Evolutionary conservation across 2,329 filamentous ascomycete species (phyloP), one percentile per base, ranked within the genome.

Genomic region (Fusarium tricinctum): DNA sequence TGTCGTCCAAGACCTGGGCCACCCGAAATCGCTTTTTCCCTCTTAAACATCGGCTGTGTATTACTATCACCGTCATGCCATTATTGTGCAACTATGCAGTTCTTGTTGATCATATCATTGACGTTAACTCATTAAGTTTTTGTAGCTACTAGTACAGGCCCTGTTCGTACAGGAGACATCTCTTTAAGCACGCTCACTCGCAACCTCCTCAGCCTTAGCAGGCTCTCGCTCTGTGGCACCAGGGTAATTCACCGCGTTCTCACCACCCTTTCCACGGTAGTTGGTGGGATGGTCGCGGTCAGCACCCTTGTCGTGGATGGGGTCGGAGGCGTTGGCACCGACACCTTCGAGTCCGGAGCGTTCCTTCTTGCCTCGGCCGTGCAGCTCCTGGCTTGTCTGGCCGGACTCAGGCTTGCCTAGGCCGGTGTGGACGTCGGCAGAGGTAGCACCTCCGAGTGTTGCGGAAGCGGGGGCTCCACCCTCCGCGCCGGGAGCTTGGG

Each of bases 371-470:
- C 73, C 74, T 17, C 52, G 44, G n/a, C 80, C 80, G 53, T 80
- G 79, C 47, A 78, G 20, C 72, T 86, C 83, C 17, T 75, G 71
- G 44, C 75, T 76, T 8, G 79, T 81, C 76, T 82, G 79, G 7
- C 83, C 84, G 20, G 79, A 71, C 7, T 79, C 58, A 0, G 84
- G 83, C 63, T 81, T 80, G 3, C 83, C 82, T n/a, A 78, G 70
- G 1, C 82, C 80, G 15, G 72, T 71, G 75, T 86, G 74, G 1
- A 86, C 78, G 59, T 81, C 78, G 23, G 75, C 76, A 22, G 81
- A 83, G 0, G 83, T 86, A 5, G 82, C 78, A 15, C 83, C 84
- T 3, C 68, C 70, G 3, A 86, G 74, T 3, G 79, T 81, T 13
- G 81, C 79, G 2, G 76, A 71, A 1, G 81, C 79, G 15, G 70